These are phyloP conservation scores for Epichloe aotearoae DNA, from an alignment of 2,329 filamentous ascomycete species.

Conservation along the genomic window DNA sequence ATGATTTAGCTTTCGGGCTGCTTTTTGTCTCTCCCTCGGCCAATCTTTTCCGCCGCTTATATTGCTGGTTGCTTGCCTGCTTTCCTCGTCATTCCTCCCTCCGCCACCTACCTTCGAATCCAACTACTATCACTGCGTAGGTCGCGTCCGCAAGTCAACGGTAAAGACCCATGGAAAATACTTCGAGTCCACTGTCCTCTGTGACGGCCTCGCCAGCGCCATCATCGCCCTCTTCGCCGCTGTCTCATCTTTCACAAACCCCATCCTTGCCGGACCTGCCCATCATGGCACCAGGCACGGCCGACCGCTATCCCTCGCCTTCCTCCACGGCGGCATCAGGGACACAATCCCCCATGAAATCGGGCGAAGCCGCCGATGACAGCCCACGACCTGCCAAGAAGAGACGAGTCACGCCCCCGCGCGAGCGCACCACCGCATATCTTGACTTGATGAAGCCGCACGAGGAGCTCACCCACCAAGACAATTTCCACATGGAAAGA, in stretches of 20 bases:
- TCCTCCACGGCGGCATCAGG: constrained; percentile 33
- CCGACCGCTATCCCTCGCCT: constrained; percentile 39
- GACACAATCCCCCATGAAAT: constrained; percentile 37
- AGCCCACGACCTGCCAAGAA: constrained; percentile 62
- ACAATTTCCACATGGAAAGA: constrained; percentile 47
- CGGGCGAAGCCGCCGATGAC: constrained; percentile 31
- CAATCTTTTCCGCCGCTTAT: not conserved
- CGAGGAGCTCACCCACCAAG: constrained; percentile 31
- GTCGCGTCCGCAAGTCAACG: not conserved
- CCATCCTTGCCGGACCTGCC: constrained; percentile 38
- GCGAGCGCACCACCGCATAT: constrained; percentile 65
- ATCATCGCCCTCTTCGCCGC: constrained; percentile 37
- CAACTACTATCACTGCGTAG: not conserved
- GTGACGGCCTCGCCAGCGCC: constrained; percentile 18
- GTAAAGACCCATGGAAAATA: not conserved
- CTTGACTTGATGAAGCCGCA: constrained; percentile 53
- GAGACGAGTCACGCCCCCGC: constrained; percentile 48
- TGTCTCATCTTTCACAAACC: constrained; percentile 40
- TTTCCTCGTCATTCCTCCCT: not conserved
- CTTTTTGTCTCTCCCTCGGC: not conserved
- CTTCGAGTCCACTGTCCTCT: constrained; percentile 11
- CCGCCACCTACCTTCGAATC: not conserved
- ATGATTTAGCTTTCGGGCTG: not conserved
- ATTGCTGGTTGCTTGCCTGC: no score
- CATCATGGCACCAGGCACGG: constrained; percentile 22